Base-by-base conservation (phyloP, 331 rosid genomes). In the Dryas integrifolia region DNA sequence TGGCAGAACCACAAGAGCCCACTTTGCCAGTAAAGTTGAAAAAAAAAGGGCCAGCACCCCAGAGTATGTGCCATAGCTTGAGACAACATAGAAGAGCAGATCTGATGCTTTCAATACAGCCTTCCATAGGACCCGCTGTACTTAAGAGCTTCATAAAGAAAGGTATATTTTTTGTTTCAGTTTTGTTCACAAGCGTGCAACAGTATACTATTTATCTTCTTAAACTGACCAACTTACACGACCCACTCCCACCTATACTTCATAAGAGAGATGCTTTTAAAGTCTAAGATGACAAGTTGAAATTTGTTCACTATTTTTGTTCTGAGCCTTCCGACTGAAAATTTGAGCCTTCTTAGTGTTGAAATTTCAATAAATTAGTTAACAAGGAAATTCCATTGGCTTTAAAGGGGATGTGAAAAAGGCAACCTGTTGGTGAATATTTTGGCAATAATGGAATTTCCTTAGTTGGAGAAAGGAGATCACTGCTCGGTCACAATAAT, bases 1-100 rank as follows among this genome's bases (percentile, higher is more conserved):
- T 87, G 86, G 97, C 79, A 24, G 97, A 87, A 80, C 82, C 87
- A 14, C 72, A 74, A 65, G 88, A 83, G 57, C 43, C 56, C 16
- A 50, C 74, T 58, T 64, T 73, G 30, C 67, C 76, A 55, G 79
- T 66, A 18, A 79, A 69, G 45, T 74, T 78, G 44, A 81, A 53
- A 63, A 75, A 60, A 66, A 55, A 78, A 72, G 85, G 64, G 68
- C 73, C 74, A 67, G 52, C 65, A 61, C 69, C 44, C 69, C 84
- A 43, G 73, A 67, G 67, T 72, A 53, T 39, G 73, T 60, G 76
- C 58, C 77, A 51, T 60, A 73, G 21, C 21, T 53, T 43, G 47
- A 70, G 76, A 72, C 88, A 73, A 63, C 57, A 69, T 80, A 82
- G 75, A 72, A 67, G 51, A 48, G 80, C 73, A 57, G 80, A 75